Conservation (phyloP, 129 eudicot genomes). For the Flaveria sonorensis region DNA sequence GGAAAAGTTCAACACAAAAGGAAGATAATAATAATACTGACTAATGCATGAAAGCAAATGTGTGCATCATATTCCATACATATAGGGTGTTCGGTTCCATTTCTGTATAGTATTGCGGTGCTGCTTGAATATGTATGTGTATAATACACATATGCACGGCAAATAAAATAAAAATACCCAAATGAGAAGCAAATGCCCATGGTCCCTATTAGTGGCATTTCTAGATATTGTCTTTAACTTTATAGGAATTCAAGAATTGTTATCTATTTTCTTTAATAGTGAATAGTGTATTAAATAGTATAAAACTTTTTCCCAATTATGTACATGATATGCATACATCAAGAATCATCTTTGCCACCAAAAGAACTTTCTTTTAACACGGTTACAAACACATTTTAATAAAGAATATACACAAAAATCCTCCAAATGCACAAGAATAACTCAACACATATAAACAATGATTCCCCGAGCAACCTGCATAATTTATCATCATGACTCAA, state of each 20-base stretch:
- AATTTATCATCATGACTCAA: background rate
- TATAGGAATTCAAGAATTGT: background rate
- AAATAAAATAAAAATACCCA: background rate
- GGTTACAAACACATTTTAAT: background rate
- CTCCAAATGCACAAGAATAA: background rate
- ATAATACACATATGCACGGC: background rate
- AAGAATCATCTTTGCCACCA: background rate
- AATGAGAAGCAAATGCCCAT: background rate
- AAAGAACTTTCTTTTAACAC: background rate
- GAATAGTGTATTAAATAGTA: background rate
- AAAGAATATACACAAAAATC: background rate
- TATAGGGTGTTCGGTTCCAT: background rate
- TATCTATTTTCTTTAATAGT: conserved; percentile 2
- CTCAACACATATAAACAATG: background rate
- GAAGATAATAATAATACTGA: background rate
- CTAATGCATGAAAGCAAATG: background rate
- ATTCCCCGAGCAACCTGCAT: no score
- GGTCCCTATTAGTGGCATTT: background rate
- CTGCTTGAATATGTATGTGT: background rate
- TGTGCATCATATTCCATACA: background rate
- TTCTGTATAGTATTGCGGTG: background rate
- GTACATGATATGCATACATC: background rate
- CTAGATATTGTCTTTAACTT: background rate
- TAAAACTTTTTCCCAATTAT: background rate
- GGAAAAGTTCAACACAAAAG: background rate